These are phyloP conservation scores for Saxispiralis lemnorum DNA, from an alignment of 495 filamentous ascomycete species.

Conservation along the genomic window DNA sequence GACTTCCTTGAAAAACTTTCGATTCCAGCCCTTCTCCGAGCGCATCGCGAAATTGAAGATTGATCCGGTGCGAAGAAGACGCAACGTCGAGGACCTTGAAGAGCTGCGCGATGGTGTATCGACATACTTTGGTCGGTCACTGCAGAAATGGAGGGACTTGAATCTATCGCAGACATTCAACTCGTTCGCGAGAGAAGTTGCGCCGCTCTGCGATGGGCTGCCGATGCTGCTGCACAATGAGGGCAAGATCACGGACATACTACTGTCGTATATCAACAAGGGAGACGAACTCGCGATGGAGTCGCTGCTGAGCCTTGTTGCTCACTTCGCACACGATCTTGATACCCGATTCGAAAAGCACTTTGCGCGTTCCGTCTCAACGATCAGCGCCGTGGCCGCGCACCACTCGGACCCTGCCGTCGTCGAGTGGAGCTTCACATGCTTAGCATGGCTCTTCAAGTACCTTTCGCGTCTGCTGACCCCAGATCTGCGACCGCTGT, in stretches of 20 bases:
- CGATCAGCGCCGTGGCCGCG: constrained; percentile 48
- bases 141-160: constrained; percentile 78
- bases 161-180: constrained; percentile 71
- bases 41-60: constrained; percentile 88
- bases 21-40: constrained; percentile 80
- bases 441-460: constrained; percentile 90
- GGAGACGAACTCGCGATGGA: constrained; percentile 62
- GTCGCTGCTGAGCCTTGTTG: constrained; percentile 64
- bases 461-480: constrained; percentile 76
- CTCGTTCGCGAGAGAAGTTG: constrained; percentile 51
- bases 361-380: constrained; percentile 49
- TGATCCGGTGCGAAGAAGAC: constrained; percentile 75
- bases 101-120: constrained; percentile 39
- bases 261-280: constrained; percentile 61
- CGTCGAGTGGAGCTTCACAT: constrained; percentile 91
- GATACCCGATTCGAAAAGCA: constrained; percentile 76
- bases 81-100: constrained; percentile 62
- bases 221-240: constrained; percentile 81
- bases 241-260: constrained; percentile 58
- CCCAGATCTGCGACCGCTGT: constrained; percentile 67
- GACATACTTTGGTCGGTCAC: constrained; percentile 64
- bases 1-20: constrained; percentile 57
- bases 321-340: constrained; percentile 82
- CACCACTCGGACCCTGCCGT: constrained; percentile 53
- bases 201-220: constrained; percentile 68